A percentile compares a stretch with the other conserved stretches of the same genome.
Conservation (phyloP, 345 rosid genomes). For the Brassica napus region DNA sequence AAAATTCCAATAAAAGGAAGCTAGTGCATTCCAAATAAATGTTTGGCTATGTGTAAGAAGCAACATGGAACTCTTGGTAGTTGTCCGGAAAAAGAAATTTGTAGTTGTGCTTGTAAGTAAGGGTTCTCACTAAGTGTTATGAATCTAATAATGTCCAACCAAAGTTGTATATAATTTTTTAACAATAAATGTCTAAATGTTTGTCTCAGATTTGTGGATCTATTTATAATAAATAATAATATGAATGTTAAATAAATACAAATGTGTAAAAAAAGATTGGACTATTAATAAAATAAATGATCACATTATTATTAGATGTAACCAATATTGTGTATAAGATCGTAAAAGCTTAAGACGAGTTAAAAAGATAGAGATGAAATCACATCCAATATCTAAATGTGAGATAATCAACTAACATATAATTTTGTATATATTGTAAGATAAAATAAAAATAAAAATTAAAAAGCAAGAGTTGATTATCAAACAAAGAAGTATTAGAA, state of each 20-base stretch:
- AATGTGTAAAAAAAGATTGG: background rate
- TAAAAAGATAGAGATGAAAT: background rate
- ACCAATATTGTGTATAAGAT: background rate
- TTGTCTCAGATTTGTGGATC: background rate
- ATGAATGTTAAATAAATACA: background rate
- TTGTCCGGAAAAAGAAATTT: background rate
- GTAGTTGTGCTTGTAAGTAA: background rate
- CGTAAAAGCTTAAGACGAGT: background rate
- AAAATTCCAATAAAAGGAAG: background rate
- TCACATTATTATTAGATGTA: background rate
- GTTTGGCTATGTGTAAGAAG: background rate
- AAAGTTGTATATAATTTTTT: background rate
- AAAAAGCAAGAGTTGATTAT: background rate
- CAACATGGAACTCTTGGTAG: background rate
- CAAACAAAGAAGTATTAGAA: constrained; percentile 49
- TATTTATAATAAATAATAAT: background rate
- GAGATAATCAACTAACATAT: background rate
- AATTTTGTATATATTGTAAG: background rate
- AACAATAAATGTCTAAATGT: background rate
- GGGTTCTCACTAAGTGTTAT: background rate
- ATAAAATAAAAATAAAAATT: too few relatives aligned
- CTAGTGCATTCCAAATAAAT: background rate
- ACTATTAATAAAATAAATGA: background rate
- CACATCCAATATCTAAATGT: background rate
- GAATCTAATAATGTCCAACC: background rate